A percentile compares a stretch with the other conserved stretches of the same genome.
Conservation (phyloP, 371 early-diverging fungal genomes). For the Haplosporangium sp. region DNA sequence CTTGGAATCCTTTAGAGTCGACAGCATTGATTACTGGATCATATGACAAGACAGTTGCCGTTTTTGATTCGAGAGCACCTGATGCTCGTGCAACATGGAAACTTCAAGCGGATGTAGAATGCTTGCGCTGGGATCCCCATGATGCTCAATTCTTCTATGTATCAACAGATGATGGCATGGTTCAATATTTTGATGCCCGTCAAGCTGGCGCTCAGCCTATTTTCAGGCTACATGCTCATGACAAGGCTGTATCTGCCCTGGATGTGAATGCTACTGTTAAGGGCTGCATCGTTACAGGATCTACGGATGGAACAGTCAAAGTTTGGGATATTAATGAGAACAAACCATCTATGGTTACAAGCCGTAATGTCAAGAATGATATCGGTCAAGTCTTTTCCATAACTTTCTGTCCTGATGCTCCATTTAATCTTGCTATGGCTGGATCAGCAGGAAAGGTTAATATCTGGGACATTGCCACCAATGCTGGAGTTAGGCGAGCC, state of each 20-base stretch:
- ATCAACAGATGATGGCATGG: slow-evolving; percentile 89
- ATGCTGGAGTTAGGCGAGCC: slow-evolving; percentile 81
- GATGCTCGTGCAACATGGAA: slow-evolving; percentile 69
- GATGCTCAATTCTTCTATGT: slow-evolving; percentile 64
- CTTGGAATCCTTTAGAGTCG: slow-evolving; percentile 91
- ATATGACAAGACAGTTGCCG: slow-evolving; percentile 87
- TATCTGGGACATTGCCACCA: slow-evolving; percentile 92
- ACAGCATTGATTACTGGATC: slow-evolving; percentile 90
- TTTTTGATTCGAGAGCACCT: slow-evolving; percentile 90
- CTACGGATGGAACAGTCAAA: slow-evolving; percentile 90
- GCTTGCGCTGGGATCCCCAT: slow-evolving; percentile 88
- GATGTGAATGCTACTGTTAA: slow-evolving; percentile 84
- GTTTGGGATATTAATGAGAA: slow-evolving; percentile 88
- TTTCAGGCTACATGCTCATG: slow-evolving; percentile 94
- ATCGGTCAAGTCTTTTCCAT: slow-evolving; percentile 89
- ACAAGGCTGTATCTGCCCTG: slow-evolving; percentile 86
- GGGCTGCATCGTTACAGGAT: slow-evolving; percentile 92
- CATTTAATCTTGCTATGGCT: slow-evolving; percentile 84
- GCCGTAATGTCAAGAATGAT: slow-evolving; percentile 82
- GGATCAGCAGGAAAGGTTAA: slow-evolving; percentile 90
- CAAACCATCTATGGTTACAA: slow-evolving; percentile 82
- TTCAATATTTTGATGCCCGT: slow-evolving; percentile 91
- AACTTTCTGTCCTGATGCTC: slow-evolving; percentile 89
- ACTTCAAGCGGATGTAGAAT: slow-evolving; percentile 91
- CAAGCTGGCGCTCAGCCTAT: slow-evolving; percentile 67